These are phyloP conservation scores for Morella rubra DNA, from an alignment of 306 rosid genomes.

Conservation along the genomic window DNA sequence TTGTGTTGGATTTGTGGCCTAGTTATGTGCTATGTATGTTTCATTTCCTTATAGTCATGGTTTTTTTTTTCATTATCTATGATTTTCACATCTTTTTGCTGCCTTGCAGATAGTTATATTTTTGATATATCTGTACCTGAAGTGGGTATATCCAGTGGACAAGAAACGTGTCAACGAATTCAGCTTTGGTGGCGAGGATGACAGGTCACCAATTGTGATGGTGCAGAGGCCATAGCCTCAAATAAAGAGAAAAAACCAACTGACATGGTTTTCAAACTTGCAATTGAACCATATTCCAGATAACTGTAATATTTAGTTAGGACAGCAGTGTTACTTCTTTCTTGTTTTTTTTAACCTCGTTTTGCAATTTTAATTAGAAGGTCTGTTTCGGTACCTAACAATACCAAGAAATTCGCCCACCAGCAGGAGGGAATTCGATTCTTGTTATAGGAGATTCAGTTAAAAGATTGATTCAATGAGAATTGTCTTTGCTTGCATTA, in stretches of 20 bases:
- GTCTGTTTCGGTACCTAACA: constrained; percentile 11
- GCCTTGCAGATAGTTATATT: constrained; percentile 82
- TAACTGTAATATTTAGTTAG: constrained; percentile 25
- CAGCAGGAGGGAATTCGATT: too few species aligned
- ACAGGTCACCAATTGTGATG: constrained; percentile 40
- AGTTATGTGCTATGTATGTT: not conserved
- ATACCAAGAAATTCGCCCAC: too few species aligned
- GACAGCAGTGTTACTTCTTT: constrained; percentile 18
- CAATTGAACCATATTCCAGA: constrained; percentile 27
- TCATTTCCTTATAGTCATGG: not conserved
- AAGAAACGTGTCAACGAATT: constrained; percentile 88
- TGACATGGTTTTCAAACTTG: constrained; percentile 43
- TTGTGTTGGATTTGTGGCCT: not conserved
- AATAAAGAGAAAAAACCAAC: constrained; percentile 89
- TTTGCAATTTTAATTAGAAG: constrained; percentile 30
- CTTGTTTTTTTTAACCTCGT: constrained; percentile 26
- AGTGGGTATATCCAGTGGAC: constrained; percentile 95
- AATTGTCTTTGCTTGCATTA: too few species aligned
- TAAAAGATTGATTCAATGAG: too few species aligned
- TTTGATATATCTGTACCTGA: constrained; percentile 75
- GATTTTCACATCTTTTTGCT: constrained; percentile 19
- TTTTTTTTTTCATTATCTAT: constrained; percentile 7
- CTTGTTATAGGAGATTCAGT: too few species aligned
- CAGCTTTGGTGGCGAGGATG: constrained; percentile 93
- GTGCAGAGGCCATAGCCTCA: constrained; percentile 37